Evolutionary conservation across 2,329 filamentous ascomycete species (phyloP), one percentile per base, ranked within the genome.

Genomic region (Fusarium coffeatum): DNA sequence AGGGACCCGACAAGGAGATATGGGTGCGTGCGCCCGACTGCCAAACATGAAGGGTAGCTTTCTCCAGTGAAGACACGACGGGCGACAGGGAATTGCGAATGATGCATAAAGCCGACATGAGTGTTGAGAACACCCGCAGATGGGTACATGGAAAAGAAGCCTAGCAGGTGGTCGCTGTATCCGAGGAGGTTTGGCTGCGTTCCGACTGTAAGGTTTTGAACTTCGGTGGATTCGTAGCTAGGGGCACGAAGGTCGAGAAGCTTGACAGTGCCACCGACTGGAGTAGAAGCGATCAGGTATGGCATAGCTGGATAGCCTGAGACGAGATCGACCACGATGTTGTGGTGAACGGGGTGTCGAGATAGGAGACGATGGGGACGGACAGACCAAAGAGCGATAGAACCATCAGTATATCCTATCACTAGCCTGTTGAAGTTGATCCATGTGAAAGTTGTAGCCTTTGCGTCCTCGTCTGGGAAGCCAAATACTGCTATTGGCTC

Each of bases 241-340:
- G 87, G 87, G 25, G 83, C 80, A 23, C 80, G 80, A 12, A 89
- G 78, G 74, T 89, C 87, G 8, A 86, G 80, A 12, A 89, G 74
- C 23, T 84, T 86, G 23, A 83, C 78, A 23, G 84, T 81, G 55
- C 87, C 87, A 22, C 86, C 86, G 16, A 88, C 80, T 0, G 87
- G 87, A 6, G 83, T 81, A 2, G 87, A 87, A 9, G 85, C 83
- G n/a, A 89, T 79, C 11, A 88, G 74, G 66, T 86, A 86, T 0
- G 87, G 87, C 59, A 85, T 79, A 2, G 87, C 86, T 6, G 87
- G 87, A 66, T 87, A 88, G 22, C 83, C 86, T 0, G 86, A 85
- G 60, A 82, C 82, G 32, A 89, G 81, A 69, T 89, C 86, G 64
- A 88, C 80, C 6, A 89, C 80, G 55, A 82, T 78, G 50, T 83